phyloP scores from a whole-genome alignment of 805 yeast genomes.

The Pichia membranifaciens region DNA sequence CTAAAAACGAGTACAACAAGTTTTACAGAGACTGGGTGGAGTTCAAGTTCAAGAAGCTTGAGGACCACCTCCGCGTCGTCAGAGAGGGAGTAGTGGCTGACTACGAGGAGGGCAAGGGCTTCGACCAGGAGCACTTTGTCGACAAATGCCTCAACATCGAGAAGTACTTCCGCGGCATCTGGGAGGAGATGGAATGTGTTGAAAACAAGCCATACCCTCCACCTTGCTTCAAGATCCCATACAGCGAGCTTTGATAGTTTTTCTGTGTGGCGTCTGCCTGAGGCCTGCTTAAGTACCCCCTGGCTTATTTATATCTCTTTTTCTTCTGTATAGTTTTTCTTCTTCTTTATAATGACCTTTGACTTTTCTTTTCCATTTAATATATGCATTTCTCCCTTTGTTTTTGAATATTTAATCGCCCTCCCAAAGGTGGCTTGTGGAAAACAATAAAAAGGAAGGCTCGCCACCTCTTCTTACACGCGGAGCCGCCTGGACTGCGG shows the following conservation, averaged over 20 bases:
- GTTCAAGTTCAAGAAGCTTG: constrained; percentile 27
- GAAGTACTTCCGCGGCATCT: constrained; percentile 25
- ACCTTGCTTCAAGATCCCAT: constrained; percentile 19
- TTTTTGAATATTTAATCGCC: too few species aligned
- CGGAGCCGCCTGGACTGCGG: too few species aligned
- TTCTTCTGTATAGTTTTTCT: not conserved
- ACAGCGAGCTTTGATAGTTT: constrained; percentile 15
- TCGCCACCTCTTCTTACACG: too few species aligned
- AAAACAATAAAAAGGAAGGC: too few species aligned
- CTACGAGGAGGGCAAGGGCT: constrained; percentile 19
- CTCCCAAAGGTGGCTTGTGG: too few species aligned
- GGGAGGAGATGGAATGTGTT: constrained; percentile 30
- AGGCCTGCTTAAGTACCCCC: not conserved
- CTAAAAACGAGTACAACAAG: constrained; percentile 28
- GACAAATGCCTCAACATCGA: constrained; percentile 27
- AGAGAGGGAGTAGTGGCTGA: constrained; percentile 18
- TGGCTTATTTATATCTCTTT: too few species aligned
- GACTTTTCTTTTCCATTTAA: too few species aligned
- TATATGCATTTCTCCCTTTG: too few species aligned
- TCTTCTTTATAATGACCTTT: too few species aligned
- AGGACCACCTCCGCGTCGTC: constrained; percentile 20
- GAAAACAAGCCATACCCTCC: constrained; percentile 27
- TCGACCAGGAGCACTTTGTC: constrained; percentile 27
- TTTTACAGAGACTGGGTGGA: constrained; percentile 33
- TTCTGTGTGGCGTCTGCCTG: too few species aligned